Conservation (phyloP, 2,329 filamentous ascomycete genomes). For the Aspergillus versicolor region DNA sequence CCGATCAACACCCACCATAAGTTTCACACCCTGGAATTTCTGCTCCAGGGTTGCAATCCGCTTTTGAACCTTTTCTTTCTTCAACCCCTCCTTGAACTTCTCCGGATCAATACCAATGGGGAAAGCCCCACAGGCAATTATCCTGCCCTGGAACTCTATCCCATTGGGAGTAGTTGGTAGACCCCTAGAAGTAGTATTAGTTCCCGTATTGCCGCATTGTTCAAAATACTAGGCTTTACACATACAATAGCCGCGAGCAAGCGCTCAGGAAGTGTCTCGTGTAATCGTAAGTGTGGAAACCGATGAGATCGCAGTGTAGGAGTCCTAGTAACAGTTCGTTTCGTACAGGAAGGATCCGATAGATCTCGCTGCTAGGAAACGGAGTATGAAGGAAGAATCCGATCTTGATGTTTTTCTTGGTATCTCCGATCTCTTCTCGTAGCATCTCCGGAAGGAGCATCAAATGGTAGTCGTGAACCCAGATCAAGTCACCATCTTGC, state of each 20-base stretch:
- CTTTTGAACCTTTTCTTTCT: constrained; percentile 81
- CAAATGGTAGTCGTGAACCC: constrained; percentile 98
- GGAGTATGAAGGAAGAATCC: constrained; percentile 98
- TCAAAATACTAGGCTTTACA: constrained; percentile 10
- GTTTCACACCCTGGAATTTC: constrained; percentile 93
- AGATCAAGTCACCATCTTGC: constrained; percentile 89
- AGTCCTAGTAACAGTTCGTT: constrained; percentile 85
- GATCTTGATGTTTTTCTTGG: constrained; percentile 90
- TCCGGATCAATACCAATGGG: constrained; percentile 98
- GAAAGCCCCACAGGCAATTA: constrained; percentile 90
- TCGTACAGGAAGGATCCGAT: constrained; percentile 88
- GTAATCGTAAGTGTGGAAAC: constrained; percentile 99
- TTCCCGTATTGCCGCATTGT: background rate
- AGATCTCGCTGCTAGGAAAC: constrained; percentile 95
- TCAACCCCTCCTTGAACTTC: constrained; percentile 86
- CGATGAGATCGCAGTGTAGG: constrained; percentile 89
- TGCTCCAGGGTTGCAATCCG: constrained; percentile 80
- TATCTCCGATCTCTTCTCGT: constrained; percentile 77
- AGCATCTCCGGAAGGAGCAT: constrained; percentile 97
- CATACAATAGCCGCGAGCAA: constrained; percentile 86
- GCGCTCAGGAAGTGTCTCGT: constrained; percentile 96
- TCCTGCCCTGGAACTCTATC: constrained; percentile 84
- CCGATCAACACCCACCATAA: constrained; percentile 94
- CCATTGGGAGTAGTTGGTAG: constrained; percentile 80
- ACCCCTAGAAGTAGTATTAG: constrained; percentile 33